Evolutionary conservation across 345 rosid species (phyloP), one percentile per base, ranked within the genome.

Genomic region (Kandelia obovata): DNA sequence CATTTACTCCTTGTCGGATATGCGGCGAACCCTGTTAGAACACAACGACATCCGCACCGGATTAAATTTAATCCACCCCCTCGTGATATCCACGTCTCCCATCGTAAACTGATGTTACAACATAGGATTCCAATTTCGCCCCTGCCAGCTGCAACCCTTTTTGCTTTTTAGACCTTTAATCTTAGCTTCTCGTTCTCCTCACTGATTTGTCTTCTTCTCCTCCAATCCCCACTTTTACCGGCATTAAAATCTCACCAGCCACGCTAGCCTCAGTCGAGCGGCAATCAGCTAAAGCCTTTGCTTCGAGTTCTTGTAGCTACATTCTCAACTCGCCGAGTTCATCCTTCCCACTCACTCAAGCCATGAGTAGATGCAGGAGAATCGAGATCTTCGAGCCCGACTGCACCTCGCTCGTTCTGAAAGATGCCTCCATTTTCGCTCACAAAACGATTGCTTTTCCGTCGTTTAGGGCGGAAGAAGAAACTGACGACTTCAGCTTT

Each of bases 361-460:
- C 68, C 65, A 87, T 87, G 91, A 85, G 89, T 59, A 77, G 77
- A 26, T 78, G 76, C 78, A 71, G 83, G 69, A 74, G 75, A 64
- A 47, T 82, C 27, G 87, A 85, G 23, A 57, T 85, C 60, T 9
- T 72, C 58, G 87, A 88, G 8, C 85, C 87, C 4, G 66, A 37
- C 82, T 72, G 23, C 63, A 16, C 74, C 15, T 53, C 83, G 19
- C 58, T 60, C 3, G 43, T 72, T 58, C 35, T 71, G 9, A 69
- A 73, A 23, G 83, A 85, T 30, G 43, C 85, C 53, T 66, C 84
- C 77, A 61, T 85, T 67, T 77, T 81, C 73, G 60, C 81, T 46
- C 78, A 79, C 30, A 77, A 66, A 56, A 1, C 74, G 43, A 65
- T 73, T 0, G 25, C 71, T 39, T 77, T 82, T 64, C 80, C 83